Conservation (phyloP, 768 basidiomycete genomes). For the Kwoniella botswanensis region DNA sequence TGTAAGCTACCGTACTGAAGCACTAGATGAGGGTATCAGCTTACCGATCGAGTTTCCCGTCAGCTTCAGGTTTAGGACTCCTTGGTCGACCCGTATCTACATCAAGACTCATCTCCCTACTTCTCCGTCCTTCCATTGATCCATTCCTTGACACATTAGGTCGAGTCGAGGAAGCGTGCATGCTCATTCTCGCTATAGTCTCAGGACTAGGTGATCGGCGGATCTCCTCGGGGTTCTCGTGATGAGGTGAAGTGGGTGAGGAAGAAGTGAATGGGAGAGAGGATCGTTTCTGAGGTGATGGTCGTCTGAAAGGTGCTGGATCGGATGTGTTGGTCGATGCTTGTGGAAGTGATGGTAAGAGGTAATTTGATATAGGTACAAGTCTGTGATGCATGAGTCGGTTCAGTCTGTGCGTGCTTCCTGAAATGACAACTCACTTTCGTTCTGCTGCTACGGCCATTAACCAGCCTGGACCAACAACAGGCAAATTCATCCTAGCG, state of each 20-base stretch:
- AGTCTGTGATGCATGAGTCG: slow-evolving; percentile 34
- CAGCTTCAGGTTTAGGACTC: slow-evolving; percentile 56
- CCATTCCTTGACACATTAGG: slow-evolving; percentile 13
- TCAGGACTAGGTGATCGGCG: slow-evolving; percentile 48
- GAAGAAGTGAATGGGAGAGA: slow-evolving; percentile 50
- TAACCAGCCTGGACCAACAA: slow-evolving; percentile 94
- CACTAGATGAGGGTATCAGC: neutral
- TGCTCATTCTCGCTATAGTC: slow-evolving; percentile 57
- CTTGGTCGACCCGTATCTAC: slow-evolving; percentile 39
- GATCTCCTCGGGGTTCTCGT: slow-evolving; percentile 38
- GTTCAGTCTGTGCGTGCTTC: neutral
- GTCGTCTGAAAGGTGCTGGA: slow-evolving; percentile 51
- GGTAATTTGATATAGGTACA: slow-evolving; percentile 51
- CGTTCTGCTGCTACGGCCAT: slow-evolving; percentile 84
- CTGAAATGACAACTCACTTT: slow-evolving; percentile 65
- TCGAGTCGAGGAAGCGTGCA: slow-evolving; percentile 27
- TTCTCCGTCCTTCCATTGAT: slow-evolving; percentile 25
- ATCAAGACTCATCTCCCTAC: slow-evolving; percentile 34
- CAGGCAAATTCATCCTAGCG: slow-evolving; percentile 86
- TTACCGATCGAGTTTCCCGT: slow-evolving; percentile 55
- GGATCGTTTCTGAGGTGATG: slow-evolving; percentile 50
- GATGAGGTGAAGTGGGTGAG: slow-evolving; percentile 56
- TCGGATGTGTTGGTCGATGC: slow-evolving; percentile 27
- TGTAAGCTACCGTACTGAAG: neutral
- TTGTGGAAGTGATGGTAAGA: slow-evolving; percentile 43